These are phyloP conservation scores for Fusarium fujikuroi DNA, from an alignment of 2,329 filamentous ascomycete genomes.

Conservation along the genomic window DNA sequence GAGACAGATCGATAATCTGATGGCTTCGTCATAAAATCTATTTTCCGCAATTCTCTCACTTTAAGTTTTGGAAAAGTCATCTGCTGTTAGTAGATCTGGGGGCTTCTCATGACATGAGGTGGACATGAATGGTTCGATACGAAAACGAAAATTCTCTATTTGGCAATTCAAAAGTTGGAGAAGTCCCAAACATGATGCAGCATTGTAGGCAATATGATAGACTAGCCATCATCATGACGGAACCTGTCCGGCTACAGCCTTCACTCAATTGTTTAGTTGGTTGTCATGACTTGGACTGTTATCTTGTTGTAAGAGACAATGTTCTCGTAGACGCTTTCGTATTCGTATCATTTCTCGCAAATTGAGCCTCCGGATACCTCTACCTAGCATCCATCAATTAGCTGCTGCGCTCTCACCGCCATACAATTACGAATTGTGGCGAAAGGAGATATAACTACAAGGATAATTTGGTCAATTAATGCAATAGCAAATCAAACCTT, in stretches of 20 bases:
- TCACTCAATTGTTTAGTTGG: not conserved
- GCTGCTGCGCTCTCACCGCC: conserved; percentile 36
- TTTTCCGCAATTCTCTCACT: not conserved
- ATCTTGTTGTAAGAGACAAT: not conserved
- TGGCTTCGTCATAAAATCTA: not conserved
- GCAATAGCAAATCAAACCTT: conserved; percentile 5
- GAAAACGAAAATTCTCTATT: not conserved
- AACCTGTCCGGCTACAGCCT: not conserved
- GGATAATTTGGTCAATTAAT: conserved; percentile 1
- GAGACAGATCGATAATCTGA: not conserved
- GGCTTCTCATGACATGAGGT: not conserved
- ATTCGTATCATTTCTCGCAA: conserved; percentile 45
- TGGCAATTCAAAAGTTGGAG: not conserved
- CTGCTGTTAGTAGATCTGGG: not conserved
- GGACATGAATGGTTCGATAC: not conserved
- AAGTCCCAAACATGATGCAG: not conserved
- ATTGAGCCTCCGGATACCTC: conserved; percentile 30
- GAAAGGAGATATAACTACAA: conserved; percentile 1
- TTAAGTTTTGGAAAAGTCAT: not conserved
- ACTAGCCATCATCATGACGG: not conserved
- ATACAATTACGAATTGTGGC: conserved; percentile 5
- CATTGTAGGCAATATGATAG: not conserved
- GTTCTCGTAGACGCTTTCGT: conserved; percentile 45
- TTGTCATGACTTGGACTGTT: not conserved
- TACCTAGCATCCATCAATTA: conserved; percentile 12